Base-by-base conservation (phyloP, 2,329 filamentous ascomycete genomes). In the Microthyrium microscopicum region DNA sequence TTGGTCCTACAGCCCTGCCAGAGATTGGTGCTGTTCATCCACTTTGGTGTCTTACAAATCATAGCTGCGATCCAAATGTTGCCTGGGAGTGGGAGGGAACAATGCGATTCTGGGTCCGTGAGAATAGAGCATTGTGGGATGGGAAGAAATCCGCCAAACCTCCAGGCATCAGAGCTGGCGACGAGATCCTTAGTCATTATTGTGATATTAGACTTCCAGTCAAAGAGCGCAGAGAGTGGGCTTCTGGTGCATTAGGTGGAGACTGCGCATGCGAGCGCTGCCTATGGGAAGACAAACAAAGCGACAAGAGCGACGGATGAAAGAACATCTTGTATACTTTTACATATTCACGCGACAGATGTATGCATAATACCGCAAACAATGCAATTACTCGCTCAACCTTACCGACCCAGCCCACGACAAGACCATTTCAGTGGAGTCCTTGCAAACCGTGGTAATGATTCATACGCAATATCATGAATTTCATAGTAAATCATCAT, bases 11-110 rank as follows among this genome's bases (percentile, higher is more conserved):
- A 41, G 81, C 84, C 3, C 72, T 81, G 7, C 87, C 89, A 0
- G 89, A 95, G 46, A 78, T 93, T 4, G 83, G 82, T 19, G 87
- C 87, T 19, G 85, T 95, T 19, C 85, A 95, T 56, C 84, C 87
- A 2, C 73, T 92, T 44, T 98, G 89, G 84, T 95, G 85, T 55
- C 64, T 95, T 20, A 85, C 87, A 19, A 98, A 98, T 48, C 89
- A 98, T 52, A 83, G 84, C 52, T 98, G 89, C 56, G 75, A 93
- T 50, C 89, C 89, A 6, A 94, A 93, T 52, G 84, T 95, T 25
- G 70, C 70, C 3, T 98, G 89, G 89, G 81, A 92, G 47, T 94
- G 85, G 82, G 74, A 77, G 19, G 80, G 79, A 1, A 68, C 67
- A 33, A 85, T 89, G 67, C 68, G 70, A 22, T 70, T 89, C 39